Percentiles rank a stretch among this genome's conserved stretches.
phyloP scores from a whole-genome alignment of 305 asterid species.

The Withania somnifera region DNA sequence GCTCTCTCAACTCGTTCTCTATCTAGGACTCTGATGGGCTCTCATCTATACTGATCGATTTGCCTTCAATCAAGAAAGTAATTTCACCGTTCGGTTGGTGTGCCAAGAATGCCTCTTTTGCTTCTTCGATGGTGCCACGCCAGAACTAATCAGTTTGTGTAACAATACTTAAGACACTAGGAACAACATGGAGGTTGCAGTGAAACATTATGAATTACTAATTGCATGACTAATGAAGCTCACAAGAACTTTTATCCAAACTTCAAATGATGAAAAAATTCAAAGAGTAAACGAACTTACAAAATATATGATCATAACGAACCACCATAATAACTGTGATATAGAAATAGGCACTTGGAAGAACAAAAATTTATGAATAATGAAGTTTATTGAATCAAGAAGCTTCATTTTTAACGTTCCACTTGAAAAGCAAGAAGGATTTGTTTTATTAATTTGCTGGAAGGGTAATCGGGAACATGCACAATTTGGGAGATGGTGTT shows the following conservation, averaged over 20 bases:
- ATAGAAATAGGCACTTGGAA: not conserved
- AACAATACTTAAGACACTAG: not conserved
- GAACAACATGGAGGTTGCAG: not conserved
- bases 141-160: conserved; percentile 45
- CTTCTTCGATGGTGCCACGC: conserved; percentile 70
- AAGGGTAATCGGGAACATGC: not conserved
- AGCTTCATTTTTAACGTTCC: not conserved
- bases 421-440: not conserved
- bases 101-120: conserved; percentile 47
- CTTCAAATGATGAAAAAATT: not conserved
- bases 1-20: conserved; percentile 53
- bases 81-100: conserved; percentile 87
- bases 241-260: not conserved
- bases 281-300: not conserved
- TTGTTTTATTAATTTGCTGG: not conserved
- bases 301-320: not conserved
- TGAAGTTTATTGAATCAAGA: not conserved
- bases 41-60: conserved; percentile 27
- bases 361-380: not conserved
- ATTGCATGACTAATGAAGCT: not conserved
- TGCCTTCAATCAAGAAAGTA: conserved; percentile 73
- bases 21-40: conserved; percentile 58
- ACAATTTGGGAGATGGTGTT: not conserved
- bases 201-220: not conserved
- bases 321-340: not conserved